phyloP scores from a whole-genome alignment of 805 yeast genomes.

The Ogataea populi-albae region DNA sequence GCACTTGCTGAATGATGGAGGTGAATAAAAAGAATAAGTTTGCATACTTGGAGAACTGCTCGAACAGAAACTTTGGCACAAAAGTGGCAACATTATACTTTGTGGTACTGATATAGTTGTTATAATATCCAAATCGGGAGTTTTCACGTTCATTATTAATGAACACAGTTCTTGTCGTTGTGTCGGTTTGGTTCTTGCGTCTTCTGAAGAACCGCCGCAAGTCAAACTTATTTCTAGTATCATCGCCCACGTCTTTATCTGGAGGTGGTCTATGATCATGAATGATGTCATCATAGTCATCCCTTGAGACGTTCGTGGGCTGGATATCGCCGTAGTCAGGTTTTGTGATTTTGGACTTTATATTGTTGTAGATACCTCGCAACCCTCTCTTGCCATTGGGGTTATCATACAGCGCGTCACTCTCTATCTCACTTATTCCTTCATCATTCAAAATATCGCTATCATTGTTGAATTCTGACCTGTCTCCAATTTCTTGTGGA shows the following conservation, averaged over 20 bases:
- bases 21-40: constrained; percentile 91
- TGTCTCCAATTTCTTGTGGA: neutral
- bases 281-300: constrained; percentile 22
- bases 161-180: constrained; percentile 61
- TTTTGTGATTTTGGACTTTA: constrained; percentile 27
- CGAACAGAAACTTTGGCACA: constrained; percentile 89
- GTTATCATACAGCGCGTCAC: constrained; percentile 13
- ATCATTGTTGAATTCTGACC: constrained; percentile 8
- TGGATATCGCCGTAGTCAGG: constrained; percentile 26
- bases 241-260: constrained; percentile 21
- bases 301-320: constrained; percentile 5
- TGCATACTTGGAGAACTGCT: constrained; percentile 96
- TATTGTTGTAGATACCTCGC: constrained; percentile 29
- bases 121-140: constrained; percentile 54
- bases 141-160: constrained; percentile 63
- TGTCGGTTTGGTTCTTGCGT: constrained; percentile 19
- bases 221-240: constrained; percentile 27
- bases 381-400: constrained; percentile 17
- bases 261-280: constrained; percentile 27
- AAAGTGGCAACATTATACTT: constrained; percentile 93
- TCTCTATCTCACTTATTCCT: constrained; percentile 18
- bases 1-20: constrained; percentile 93
- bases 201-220: constrained; percentile 26
- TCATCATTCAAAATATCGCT: constrained; percentile 16
- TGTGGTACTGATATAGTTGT: constrained; percentile 90